Conservation (phyloP, 1,284 basidiomycete genomes). For the Rhodotorula sp. region DNA sequence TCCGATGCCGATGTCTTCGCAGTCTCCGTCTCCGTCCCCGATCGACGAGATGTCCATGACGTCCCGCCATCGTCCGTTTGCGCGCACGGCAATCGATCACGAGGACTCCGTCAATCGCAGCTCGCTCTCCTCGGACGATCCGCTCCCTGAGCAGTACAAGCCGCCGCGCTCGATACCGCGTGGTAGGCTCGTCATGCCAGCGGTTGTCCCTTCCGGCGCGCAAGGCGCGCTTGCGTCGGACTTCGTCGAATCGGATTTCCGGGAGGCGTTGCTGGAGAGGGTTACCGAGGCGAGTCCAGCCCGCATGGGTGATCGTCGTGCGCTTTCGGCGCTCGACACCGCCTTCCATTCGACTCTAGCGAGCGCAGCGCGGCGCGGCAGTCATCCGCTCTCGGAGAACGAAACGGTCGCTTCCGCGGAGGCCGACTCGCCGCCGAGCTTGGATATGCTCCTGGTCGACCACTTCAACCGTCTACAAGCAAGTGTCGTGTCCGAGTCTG, state of each 20-base stretch:
- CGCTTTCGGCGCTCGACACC: not conserved
- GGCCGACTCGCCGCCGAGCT: no score
- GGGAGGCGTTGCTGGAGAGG: no score
- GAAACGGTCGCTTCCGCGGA: no score
- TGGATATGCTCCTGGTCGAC: no score
- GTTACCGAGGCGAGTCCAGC: not conserved
- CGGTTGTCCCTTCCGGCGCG: not conserved
- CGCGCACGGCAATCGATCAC: not conserved
- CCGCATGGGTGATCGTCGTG: constrained; percentile 16
- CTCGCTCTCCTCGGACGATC: constrained; percentile 14
- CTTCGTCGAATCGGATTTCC: not conserved
- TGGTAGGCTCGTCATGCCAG: constrained; percentile 6
- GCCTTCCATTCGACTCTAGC: not conserved
- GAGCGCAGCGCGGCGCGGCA: not conserved
- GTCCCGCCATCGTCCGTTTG: not conserved
- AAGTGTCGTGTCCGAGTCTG: no score
- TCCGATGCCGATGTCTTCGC: not conserved
- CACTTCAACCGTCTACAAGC: no score
- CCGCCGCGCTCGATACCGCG: not conserved
- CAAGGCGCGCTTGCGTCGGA: not conserved
- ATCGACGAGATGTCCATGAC: no score
- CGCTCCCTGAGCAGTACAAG: constrained; percentile 23
- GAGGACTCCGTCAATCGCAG: constrained; percentile 1
- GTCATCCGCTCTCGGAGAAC: no score
- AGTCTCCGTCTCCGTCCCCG: constrained; percentile 3